Percentiles rank a stretch among this genome's conserved stretches.
These are phyloP conservation scores for Porphyridium purpureum DNA, from an alignment of 23 red algal genomes.

Conservation along the genomic window DNA sequence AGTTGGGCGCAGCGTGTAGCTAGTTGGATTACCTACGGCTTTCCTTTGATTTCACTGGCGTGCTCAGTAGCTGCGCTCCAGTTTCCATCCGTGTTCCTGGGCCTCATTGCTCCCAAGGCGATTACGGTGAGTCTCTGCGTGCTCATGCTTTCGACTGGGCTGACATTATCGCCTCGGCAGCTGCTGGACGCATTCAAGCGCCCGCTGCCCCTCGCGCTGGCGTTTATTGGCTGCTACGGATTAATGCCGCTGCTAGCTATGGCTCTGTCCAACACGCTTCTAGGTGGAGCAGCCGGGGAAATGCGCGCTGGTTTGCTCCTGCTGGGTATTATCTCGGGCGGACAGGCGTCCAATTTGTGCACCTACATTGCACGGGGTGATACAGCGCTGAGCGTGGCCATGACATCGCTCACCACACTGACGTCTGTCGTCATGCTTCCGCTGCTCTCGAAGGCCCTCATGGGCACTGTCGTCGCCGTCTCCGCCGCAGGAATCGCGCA, in stretches of 20 bases:
- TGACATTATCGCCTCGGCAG: constrained; percentile 36
- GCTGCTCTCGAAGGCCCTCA: constrained; percentile 13
- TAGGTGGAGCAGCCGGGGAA: constrained; percentile 6
- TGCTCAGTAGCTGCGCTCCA: constrained; percentile 1
- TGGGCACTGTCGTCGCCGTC: constrained; percentile 21
- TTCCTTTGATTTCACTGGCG: constrained; percentile 4
- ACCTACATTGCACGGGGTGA: constrained; percentile 59
- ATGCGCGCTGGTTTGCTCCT: constrained; percentile 38
- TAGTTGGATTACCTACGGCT: constrained; percentile 11
- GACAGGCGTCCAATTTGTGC: constrained; percentile 69
- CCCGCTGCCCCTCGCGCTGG: constrained; percentile 5
- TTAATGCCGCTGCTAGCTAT: constrained; percentile 40
- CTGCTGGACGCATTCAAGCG: constrained; percentile 14
- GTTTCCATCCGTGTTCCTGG: not conserved
- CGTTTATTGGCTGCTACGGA: constrained; percentile 44
- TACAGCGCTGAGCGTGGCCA: constrained; percentile 53
- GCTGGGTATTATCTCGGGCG: constrained; percentile 52
- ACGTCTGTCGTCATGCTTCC: constrained; percentile 22
- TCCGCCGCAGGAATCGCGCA: constrained; percentile 19
- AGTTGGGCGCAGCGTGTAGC: too few relatives aligned
- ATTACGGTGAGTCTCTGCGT: constrained; percentile 9
- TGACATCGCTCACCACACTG: constrained; percentile 56
- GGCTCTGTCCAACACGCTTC: constrained; percentile 10
- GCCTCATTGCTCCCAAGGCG: not conserved
- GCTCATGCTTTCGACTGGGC: constrained; percentile 56